Percentiles rank a stretch among this genome's conserved stretches.
These are phyloP conservation scores for Acanthamoeba polyphaga DNA, from an alignment of 208 protist genomes.

Conservation along the genomic window DNA sequence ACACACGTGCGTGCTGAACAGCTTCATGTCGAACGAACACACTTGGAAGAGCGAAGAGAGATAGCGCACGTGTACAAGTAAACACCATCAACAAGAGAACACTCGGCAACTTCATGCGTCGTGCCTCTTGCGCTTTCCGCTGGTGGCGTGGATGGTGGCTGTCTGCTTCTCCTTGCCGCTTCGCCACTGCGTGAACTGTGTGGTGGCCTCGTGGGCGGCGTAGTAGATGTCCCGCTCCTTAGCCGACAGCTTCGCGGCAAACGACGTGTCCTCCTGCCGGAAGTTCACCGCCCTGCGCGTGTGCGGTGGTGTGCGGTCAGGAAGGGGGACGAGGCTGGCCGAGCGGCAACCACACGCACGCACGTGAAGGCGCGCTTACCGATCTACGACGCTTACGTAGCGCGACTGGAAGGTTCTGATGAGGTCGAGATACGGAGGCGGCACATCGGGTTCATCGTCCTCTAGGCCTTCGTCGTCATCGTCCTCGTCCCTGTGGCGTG, in stretches of 20 bases:
- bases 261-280: constrained; percentile 23
- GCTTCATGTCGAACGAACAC: too few relatives aligned
- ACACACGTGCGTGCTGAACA: too few relatives aligned
- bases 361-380: not conserved
- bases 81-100: not conserved
- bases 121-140: constrained; percentile 25
- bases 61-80: too few relatives aligned
- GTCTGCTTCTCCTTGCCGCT: constrained; percentile 32
- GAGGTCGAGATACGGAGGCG: constrained; percentile 8
- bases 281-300: constrained; percentile 1
- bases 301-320: not conserved
- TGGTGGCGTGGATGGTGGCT: not conserved
- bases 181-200: constrained; percentile 19
- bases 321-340: not conserved
- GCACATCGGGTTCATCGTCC: constrained; percentile 1
- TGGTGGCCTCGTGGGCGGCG: constrained; percentile 8
- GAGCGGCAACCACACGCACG: too few relatives aligned
- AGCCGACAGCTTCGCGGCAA: constrained; percentile 2
- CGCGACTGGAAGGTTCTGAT: constrained; percentile 9
- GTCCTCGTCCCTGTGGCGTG: not conserved
- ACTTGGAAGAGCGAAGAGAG: too few relatives aligned
- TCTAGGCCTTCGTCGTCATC: constrained; percentile 20
- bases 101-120: constrained; percentile 4
- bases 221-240: constrained; percentile 53
- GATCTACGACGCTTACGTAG: constrained; percentile 15